phyloP scores from a whole-genome alignment of 768 basidiomycete species.

The Tricholoma saponaceum region DNA sequence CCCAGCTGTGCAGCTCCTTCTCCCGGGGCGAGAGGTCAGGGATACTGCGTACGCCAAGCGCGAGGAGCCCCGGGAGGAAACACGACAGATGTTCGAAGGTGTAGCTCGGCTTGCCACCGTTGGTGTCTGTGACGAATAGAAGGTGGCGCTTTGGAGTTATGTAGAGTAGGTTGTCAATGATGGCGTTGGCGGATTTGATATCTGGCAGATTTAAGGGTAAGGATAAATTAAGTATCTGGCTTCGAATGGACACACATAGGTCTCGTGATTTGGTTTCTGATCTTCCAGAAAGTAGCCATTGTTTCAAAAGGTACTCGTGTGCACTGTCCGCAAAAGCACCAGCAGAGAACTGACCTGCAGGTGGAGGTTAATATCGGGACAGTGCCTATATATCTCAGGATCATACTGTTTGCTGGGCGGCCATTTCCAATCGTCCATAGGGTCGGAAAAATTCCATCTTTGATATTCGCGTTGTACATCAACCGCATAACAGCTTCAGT shows the following conservation, averaged over 20 bases:
- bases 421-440: constrained; percentile 46
- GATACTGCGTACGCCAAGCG: constrained; percentile 49
- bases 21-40: constrained; percentile 27
- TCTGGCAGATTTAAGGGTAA: constrained; percentile 23
- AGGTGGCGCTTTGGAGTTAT: constrained; percentile 48
- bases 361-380: not conserved
- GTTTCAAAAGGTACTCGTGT: constrained; percentile 72
- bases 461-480: constrained; percentile 40
- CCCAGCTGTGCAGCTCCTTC: constrained; percentile 50
- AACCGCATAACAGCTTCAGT: constrained; percentile 44
- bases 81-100: constrained; percentile 60
- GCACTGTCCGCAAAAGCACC: constrained; percentile 62
- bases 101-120: constrained; percentile 30
- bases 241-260: constrained; percentile 45
- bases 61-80: constrained; percentile 60
- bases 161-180: constrained; percentile 53
- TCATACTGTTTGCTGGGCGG: constrained; percentile 40
- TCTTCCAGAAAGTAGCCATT: constrained; percentile 55
- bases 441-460: constrained; percentile 52
- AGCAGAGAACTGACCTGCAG: constrained; percentile 41
- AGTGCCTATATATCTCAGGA: not conserved
- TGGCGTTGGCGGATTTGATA: constrained; percentile 44
- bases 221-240: constrained; percentile 7
- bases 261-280: constrained; percentile 48
- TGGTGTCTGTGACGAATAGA: constrained; percentile 53